Conservation (phyloP, 129 eudicot genomes). For the Logfia minima region DNA sequence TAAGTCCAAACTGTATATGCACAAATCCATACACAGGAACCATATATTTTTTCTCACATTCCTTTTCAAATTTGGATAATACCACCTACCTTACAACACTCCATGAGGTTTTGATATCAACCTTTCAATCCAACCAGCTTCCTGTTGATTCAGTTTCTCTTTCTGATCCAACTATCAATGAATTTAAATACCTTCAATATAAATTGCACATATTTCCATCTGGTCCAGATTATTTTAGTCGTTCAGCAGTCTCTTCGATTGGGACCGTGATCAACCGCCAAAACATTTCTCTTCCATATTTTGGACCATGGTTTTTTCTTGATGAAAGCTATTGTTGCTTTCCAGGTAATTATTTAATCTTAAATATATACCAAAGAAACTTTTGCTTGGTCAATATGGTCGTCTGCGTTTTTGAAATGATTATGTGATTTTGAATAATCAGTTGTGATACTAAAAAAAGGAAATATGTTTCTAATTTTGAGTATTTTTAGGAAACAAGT, state of each 20-base stretch:
- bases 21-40: slow-evolving; percentile 5
- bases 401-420: not conserved
- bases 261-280: slow-evolving; percentile 73
- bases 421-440: not conserved
- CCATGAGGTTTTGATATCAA: slow-evolving; percentile 34
- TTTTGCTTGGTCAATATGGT: slow-evolving; percentile 1
- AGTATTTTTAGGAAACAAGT: slow-evolving; percentile 38
- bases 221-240: slow-evolving; percentile 51
- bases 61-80: slow-evolving; percentile 70
- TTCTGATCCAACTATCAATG: slow-evolving; percentile 44
- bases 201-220: slow-evolving; percentile 65
- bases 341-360: slow-evolving; percentile 45
- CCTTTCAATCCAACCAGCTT: slow-evolving; percentile 39
- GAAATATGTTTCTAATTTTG: slow-evolving; percentile 15
- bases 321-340: slow-evolving; percentile 51
- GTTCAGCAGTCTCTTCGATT: slow-evolving; percentile 47
- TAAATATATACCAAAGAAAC: not conserved
- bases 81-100: slow-evolving; percentile 49
- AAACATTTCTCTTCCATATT: slow-evolving; percentile 37
- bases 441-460: not conserved
- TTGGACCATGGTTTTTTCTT: slow-evolving; percentile 69
- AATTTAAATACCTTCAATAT: slow-evolving; percentile 50
- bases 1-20: not conserved
- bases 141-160: slow-evolving; percentile 72
- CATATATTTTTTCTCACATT: slow-evolving; percentile 54